A percentile compares a stretch with the other conserved stretches of the same genome.
Conservation (phyloP, 306 rosid species). For the Trichosanthes cucumerina region DNA sequence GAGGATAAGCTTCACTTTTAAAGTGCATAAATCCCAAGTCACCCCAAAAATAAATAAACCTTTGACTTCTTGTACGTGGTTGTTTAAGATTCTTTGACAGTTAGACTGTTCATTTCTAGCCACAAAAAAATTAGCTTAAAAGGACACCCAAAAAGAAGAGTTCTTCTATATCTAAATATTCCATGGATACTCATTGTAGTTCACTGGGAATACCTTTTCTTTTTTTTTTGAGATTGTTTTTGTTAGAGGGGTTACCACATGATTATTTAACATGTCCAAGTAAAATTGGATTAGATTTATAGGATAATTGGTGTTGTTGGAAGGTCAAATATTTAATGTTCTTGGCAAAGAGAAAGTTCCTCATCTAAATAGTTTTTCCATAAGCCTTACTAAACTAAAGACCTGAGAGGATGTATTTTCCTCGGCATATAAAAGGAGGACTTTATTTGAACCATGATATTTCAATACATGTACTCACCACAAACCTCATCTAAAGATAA, state of each 20-base stretch:
- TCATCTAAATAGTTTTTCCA: neutral
- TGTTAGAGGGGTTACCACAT: neutral
- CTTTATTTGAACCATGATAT: neutral
- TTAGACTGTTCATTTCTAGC: neutral
- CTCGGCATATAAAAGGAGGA: neutral
- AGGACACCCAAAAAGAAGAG: neutral
- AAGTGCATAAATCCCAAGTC: neutral
- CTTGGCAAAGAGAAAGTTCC: neutral
- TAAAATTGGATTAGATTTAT: neutral
- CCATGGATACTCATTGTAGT: neutral
- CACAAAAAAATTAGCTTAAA: neutral
- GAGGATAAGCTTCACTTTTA: neutral
- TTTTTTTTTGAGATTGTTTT: neutral
- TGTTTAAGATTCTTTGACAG: neutral
- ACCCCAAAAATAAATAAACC: neutral
- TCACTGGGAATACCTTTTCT: neutral
- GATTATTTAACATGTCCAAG: neutral
- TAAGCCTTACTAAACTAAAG: neutral
- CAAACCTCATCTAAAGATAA: conserved; percentile 2
- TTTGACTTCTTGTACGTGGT: neutral
- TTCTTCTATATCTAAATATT: neutral
- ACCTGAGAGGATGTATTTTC: neutral
- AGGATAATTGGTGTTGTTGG: neutral
- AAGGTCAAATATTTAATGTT: neutral
- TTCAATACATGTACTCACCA: neutral